Evolutionary conservation across 306 rosid genomes (phyloP).

Genomic region (Hylodesmum podocarpum): DNA sequence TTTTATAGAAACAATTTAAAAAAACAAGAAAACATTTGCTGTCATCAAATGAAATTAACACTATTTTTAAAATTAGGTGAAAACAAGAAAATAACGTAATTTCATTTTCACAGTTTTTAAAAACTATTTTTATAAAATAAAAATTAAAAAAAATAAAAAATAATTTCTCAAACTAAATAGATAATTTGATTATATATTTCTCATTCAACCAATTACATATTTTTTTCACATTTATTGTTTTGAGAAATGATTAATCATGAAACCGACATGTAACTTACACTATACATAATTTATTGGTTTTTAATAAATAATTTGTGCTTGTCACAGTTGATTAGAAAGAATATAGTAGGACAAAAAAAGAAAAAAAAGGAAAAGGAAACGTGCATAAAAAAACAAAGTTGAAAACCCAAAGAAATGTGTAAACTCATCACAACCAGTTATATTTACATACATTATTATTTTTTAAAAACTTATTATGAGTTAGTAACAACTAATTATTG

Average conservation of each 20-base stretch:
- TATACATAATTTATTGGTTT: background rate
- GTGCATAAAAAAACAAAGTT: slow-evolving; percentile 26
- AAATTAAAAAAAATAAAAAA: no score
- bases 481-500: slow-evolving; percentile 5
- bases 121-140: no score
- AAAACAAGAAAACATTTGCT: background rate
- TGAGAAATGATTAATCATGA: background rate
- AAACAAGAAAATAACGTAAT: no score
- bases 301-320: background rate
- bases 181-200: background rate
- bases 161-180: background rate
- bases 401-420: slow-evolving; percentile 16
- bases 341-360: background rate
- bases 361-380: background rate
- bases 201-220: background rate
- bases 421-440: background rate
- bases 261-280: background rate
- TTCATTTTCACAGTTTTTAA: no score
- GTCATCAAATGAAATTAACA: background rate
- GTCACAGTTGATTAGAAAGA: slow-evolving; percentile 1
- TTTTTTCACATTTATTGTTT: background rate
- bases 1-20: background rate
- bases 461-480: background rate
- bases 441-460: background rate
- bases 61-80: no score